phyloP scores from a whole-genome alignment of 495 filamentous ascomycete genomes.

The Xylaria flabelliformis region DNA sequence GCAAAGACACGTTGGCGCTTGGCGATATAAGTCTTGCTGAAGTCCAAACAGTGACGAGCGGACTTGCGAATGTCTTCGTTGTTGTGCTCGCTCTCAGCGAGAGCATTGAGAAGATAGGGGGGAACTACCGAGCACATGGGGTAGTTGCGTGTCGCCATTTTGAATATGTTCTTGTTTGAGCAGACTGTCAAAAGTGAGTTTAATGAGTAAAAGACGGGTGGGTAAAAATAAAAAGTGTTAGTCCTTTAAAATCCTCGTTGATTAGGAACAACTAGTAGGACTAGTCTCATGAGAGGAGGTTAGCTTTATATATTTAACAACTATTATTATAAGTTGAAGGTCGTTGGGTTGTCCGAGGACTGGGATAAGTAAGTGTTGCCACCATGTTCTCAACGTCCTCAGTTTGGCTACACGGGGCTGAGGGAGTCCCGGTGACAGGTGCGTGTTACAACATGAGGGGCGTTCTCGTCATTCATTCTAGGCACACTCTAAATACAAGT shows the following conservation, averaged over 20 bases:
- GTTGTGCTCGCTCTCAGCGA: constrained; percentile 41
- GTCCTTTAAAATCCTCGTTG: not conserved
- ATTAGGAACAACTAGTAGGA: not conserved
- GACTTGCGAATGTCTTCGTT: constrained; percentile 34
- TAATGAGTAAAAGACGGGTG: constrained; percentile 10
- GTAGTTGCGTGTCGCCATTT: constrained; percentile 34
- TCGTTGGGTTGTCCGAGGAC: not conserved
- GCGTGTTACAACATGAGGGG: constrained; percentile 17
- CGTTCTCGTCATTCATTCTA: constrained; percentile 5
- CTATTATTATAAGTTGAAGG: not conserved
- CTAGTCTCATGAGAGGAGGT: not conserved
- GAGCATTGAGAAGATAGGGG: constrained; percentile 46
- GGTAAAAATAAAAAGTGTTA: not conserved
- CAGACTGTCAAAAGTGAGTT: constrained; percentile 9
- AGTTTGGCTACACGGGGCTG: not conserved
- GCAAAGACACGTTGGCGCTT: constrained; percentile 42
- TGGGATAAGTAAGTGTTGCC: not conserved
- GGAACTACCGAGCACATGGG: constrained; percentile 47
- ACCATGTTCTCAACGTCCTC: not conserved
- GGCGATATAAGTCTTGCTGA: constrained; percentile 33
- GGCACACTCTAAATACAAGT: not conserved
- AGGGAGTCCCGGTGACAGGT: constrained; percentile 10
- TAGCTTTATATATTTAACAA: not conserved
- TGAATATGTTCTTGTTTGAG: constrained; percentile 21
- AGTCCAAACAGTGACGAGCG: constrained; percentile 38